Evolutionary conservation across 495 filamentous ascomycete species (phyloP), one percentile per base, ranked within the genome.

Genomic region (Oleoguttula mirabilis): DNA sequence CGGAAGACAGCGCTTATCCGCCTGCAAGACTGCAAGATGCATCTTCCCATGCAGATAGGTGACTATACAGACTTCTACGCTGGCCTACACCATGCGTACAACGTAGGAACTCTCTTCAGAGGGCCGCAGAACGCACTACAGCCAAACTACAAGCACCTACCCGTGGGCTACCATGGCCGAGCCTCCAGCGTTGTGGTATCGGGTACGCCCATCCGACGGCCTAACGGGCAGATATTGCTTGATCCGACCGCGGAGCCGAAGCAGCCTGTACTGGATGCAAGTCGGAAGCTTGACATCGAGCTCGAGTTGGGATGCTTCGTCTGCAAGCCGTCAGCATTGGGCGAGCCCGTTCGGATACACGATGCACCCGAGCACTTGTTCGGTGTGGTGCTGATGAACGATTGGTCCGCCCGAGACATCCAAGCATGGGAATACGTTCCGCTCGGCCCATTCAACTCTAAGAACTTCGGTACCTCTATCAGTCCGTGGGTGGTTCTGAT

Each of bases 11-110:
- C 64, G 0, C 59, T 85, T 3, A 39, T 79, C 14, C 72, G 70
- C 0, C 59, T 75, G 32, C 66, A 69, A 7, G 59, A 70, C 3
- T 77, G 87, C 19, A 72, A 64, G 41, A 82, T 75, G 58, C 82
- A 93, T 44, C 57, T 95, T 11, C 88, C 88, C 4, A 77, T 96
- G 75, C 68, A 71, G 23, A 86, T 94, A 41, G 82, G 84, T n/a
- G 86, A 95, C 58, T 96, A 96, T 62, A 92, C 88, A 10, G 88
- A 96, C 63, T 96, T 96, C 67, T 96, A 85, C 63, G 88, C 82
- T n/a, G 88, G 88, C 20, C 62, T 78, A 39, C 78, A 94, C 55
- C 88, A 96, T 62, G 88, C 88, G 28, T 80, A 76, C 65, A 80
- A 82, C 41, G 71, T 81, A n/a, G 80, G 84, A 1, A 69, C 70